Evolutionary conservation across 2,329 filamentous ascomycete genomes (phyloP).

Genomic region (Lachnellula cervina): DNA sequence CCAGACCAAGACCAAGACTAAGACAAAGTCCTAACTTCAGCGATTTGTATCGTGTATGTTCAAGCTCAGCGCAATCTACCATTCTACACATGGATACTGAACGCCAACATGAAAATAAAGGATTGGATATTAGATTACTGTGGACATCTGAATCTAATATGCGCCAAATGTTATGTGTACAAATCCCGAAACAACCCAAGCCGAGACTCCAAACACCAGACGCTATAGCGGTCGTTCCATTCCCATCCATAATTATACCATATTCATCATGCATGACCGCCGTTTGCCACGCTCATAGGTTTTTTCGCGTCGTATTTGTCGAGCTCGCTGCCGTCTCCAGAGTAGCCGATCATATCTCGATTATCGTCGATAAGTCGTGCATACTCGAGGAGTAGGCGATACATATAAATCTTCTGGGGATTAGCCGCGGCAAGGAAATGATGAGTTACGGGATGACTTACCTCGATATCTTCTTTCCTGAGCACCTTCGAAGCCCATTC

Average conservation of each 20-base stretch:
- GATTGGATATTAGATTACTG: too few relatives aligned
- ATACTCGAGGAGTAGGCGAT: constrained; percentile 64
- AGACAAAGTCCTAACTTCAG: too few relatives aligned
- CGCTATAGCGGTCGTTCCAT: not conserved
- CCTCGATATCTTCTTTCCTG: constrained; percentile 67
- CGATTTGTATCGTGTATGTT: too few relatives aligned
- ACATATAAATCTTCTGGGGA: constrained; percentile 46
- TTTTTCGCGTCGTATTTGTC: constrained; percentile 26
- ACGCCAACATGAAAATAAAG: too few relatives aligned
- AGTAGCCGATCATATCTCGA: constrained; percentile 32
- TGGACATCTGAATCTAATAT: too few relatives aligned
- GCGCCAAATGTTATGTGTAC: too few relatives aligned
- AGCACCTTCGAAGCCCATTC: constrained; percentile 69
- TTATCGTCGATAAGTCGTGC: constrained; percentile 37
- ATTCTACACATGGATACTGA: too few relatives aligned
- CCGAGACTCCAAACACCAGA: not conserved
- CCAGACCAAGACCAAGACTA: too few relatives aligned
- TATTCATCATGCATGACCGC: constrained; percentile 14
- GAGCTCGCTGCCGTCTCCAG: constrained; percentile 30
- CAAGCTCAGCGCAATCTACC: too few relatives aligned
- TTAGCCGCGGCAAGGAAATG: constrained; percentile 2
- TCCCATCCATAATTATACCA: too few relatives aligned
- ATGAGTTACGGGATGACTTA: constrained; percentile 41
- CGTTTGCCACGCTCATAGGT: constrained; percentile 12
- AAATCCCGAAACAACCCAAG: too few relatives aligned